phyloP scores from a whole-genome alignment of 805 yeast species.

The Metschnikowia anglica region DNA sequence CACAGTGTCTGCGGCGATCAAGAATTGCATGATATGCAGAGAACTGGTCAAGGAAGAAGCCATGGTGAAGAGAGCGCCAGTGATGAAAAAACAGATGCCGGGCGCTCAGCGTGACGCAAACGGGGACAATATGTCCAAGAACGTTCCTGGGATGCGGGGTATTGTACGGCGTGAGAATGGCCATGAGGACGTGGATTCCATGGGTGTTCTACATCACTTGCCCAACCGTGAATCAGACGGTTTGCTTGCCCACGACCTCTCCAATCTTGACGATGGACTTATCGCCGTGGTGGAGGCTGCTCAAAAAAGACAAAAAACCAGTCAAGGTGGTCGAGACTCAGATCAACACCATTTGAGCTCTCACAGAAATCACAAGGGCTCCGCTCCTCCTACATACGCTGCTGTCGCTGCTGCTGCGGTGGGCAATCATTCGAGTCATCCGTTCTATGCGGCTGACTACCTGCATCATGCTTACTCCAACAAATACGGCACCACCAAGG shows the following conservation, averaged over 20 bases:
- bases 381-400: slow-evolving; percentile 27
- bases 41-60: slow-evolving; percentile 37
- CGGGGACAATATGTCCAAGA: not conserved
- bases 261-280: slow-evolving; percentile 46
- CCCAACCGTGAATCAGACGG: slow-evolving; percentile 27
- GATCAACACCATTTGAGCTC: not conserved
- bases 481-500: slow-evolving; percentile 11
- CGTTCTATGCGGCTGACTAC: slow-evolving; percentile 17
- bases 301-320: slow-evolving; percentile 38
- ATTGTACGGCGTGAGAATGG: slow-evolving; percentile 6
- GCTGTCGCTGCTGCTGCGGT: slow-evolving; percentile 37
- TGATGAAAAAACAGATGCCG: not conserved
- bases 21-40: slow-evolving; percentile 73
- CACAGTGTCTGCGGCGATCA: slow-evolving; percentile 76
- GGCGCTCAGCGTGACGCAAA: not conserved
- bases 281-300: slow-evolving; percentile 64
- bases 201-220: slow-evolving; percentile 25
- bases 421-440: slow-evolving; percentile 23
- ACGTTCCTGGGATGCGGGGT: not conserved
- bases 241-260: slow-evolving; percentile 41
- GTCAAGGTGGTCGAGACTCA: slow-evolving; percentile 17
- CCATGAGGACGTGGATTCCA: slow-evolving; percentile 32
- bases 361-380: slow-evolving; percentile 6
- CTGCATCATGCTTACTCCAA: slow-evolving; percentile 12
- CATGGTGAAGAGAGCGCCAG: slow-evolving; percentile 13